A percentile compares a stretch with the other conserved stretches of the same genome.
phyloP scores from a whole-genome alignment of 768 basidiomycete genomes.

The Mycena leptocephala region DNA sequence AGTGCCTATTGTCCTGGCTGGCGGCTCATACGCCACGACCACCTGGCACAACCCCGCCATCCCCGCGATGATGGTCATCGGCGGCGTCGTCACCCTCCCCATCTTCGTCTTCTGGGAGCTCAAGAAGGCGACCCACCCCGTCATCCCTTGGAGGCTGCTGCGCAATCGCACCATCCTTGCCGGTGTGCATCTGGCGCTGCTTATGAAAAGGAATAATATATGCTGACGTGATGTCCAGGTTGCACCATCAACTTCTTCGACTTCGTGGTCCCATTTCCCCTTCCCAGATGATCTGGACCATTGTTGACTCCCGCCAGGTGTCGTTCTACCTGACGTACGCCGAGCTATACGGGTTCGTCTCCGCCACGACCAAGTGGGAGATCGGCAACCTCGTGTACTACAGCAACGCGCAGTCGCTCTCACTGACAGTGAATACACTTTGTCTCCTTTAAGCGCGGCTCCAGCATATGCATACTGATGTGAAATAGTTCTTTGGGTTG shows the following conservation, averaged over 20 bases:
- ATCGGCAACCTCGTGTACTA: constrained; percentile 35
- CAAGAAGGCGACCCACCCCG: constrained; percentile 58
- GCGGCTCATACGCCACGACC: constrained; percentile 35
- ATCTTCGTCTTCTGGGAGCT: constrained; percentile 54
- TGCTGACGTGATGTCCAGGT: constrained; percentile 21
- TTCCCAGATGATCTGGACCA: background rate
- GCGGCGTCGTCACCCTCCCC: constrained; percentile 50
- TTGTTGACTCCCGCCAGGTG: constrained; percentile 40
- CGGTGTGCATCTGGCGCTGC: constrained; percentile 30
- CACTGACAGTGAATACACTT: constrained; percentile 14
- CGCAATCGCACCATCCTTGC: constrained; percentile 63
- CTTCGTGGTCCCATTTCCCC: constrained; percentile 48
- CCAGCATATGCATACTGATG: background rate
- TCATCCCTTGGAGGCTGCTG: constrained; percentile 66
- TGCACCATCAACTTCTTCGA: constrained; percentile 68
- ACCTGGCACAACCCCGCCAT: constrained; percentile 45
- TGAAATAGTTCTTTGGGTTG: constrained; percentile 65
- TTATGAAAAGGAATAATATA: background rate
- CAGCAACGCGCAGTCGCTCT: constrained; percentile 36
- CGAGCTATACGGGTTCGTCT: constrained; percentile 70
- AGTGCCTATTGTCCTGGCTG: constrained; percentile 51
- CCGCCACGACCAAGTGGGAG: constrained; percentile 42
- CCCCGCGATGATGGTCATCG: constrained; percentile 51
- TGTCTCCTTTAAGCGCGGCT: too few relatives aligned
- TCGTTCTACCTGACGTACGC: constrained; percentile 68